phyloP scores from a whole-genome alignment of 129 eudicot genomes.

The Centaurea solstitialis region DNA sequence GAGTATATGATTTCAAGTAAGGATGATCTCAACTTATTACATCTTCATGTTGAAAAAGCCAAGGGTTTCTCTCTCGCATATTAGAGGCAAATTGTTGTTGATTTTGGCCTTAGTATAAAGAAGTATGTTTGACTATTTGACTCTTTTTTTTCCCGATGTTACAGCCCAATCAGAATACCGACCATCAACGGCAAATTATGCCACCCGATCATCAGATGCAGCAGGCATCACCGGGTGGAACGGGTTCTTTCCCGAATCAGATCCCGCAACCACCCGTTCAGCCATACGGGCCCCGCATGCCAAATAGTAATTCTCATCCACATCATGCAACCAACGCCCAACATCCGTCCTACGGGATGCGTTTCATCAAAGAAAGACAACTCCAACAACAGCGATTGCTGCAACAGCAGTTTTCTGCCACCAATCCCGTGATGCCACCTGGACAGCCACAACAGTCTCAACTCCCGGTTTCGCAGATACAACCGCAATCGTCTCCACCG shows the following conservation, averaged over 20 bases:
- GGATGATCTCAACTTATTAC: neutral
- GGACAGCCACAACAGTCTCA: conserved; percentile 58
- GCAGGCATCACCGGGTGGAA: conserved; percentile 52
- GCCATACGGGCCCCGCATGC: conserved; percentile 56
- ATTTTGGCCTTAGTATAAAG: no score
- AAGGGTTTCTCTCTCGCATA: neutral
- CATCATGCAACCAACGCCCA: conserved; percentile 49
- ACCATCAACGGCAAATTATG: conserved; percentile 61
- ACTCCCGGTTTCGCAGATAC: conserved; percentile 55
- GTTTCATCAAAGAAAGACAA: conserved; percentile 72
- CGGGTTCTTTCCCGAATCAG: conserved; percentile 55
- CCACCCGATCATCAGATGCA: conserved; percentile 57
- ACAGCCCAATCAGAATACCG: conserved; percentile 63
- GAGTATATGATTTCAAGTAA: neutral
- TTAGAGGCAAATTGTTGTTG: no score
- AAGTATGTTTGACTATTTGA: no score
- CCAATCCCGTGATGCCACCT: conserved; percentile 59
- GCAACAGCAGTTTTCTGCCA: conserved; percentile 58
- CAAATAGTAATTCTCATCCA: conserved; percentile 48
- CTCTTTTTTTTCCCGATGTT: neutral
- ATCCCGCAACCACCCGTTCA: conserved; percentile 51
- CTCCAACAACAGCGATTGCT: conserved; percentile 64
- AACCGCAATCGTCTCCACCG: conserved; percentile 59
- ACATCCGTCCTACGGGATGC: conserved; percentile 71
- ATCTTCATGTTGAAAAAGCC: neutral